These are phyloP conservation scores for Colletotrichum tanaceti DNA, from an alignment of 2,329 filamentous ascomycete species.

Conservation along the genomic window DNA sequence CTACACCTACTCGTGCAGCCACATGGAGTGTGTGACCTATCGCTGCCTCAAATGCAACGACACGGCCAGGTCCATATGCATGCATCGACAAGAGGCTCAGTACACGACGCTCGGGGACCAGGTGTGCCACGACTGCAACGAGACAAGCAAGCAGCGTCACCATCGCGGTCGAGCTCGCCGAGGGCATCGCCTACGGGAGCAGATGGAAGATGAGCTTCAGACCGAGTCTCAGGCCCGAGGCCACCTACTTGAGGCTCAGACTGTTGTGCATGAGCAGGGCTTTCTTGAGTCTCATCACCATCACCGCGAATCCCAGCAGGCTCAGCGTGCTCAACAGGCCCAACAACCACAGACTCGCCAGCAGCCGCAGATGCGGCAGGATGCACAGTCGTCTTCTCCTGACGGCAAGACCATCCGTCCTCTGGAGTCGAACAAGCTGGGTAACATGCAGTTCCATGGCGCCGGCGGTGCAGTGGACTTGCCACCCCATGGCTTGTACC, in stretches of 20 bases:
- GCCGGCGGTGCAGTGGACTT: slow-evolving; percentile 17
- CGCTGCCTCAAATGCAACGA: slow-evolving; percentile 17
- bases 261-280: background rate
- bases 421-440: slow-evolving; percentile 37
- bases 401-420: slow-evolving; percentile 29
- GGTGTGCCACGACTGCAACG: slow-evolving; percentile 40
- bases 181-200: background rate
- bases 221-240: background rate
- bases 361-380: slow-evolving; percentile 7
- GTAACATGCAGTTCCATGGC: slow-evolving; percentile 42
- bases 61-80: background rate
- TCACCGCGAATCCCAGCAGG: background rate
- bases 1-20: slow-evolving; percentile 41
- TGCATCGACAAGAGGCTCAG: slow-evolving; percentile 9
- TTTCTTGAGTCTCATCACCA: background rate
- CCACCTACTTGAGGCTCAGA: background rate
- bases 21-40: slow-evolving; percentile 35
- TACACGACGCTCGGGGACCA: slow-evolving; percentile 32
- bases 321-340: background rate
- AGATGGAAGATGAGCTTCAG: background rate
- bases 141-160: slow-evolving; percentile 6
- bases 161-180: background rate
- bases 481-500: slow-evolving; percentile 19
- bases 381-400: slow-evolving; percentile 14
- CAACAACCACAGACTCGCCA: slow-evolving; percentile 15